Percentiles rank a stretch among this genome's conserved stretches.
Conservation (phyloP, 2,329 filamentous ascomycete genomes). For the Neofusicoccum umdonicola region DNA sequence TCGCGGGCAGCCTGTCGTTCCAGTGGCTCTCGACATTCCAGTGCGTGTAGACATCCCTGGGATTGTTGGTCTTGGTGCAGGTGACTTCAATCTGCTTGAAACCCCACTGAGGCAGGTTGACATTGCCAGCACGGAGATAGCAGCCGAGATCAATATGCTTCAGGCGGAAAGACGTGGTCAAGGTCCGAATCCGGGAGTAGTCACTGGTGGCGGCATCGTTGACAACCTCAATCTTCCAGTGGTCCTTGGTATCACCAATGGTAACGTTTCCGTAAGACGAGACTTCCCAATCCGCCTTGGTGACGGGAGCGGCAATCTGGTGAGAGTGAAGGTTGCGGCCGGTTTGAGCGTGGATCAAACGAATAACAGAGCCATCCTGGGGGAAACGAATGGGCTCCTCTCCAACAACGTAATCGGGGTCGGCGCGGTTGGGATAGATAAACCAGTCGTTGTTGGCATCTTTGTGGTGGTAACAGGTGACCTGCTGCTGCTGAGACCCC, state of each 20-base stretch:
- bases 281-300: constrained; percentile 87
- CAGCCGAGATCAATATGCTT: constrained; percentile 80
- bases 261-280: constrained; percentile 95
- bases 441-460: constrained; percentile 99
- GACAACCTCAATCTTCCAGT: constrained; percentile 92
- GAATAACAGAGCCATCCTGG: constrained; percentile 73
- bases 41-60: constrained; percentile 90
- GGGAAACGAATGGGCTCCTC: constrained; percentile 71
- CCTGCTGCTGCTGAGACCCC: constrained; percentile 89
- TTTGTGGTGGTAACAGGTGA: constrained; percentile 99
- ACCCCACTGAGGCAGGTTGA: constrained; percentile 97
- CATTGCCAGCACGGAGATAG: constrained; percentile 91
- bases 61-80: constrained; percentile 89
- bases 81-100: constrained; percentile 99
- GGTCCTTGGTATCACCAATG: constrained; percentile 93
- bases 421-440: constrained; percentile 87
- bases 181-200: constrained; percentile 78
- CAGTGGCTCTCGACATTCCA: constrained; percentile 97
- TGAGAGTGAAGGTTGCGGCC: constrained; percentile 97
- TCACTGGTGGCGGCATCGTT: constrained; percentile 85
- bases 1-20: constrained; percentile 87
- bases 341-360: constrained; percentile 90
- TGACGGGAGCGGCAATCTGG: constrained; percentile 80
- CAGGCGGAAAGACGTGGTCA: constrained; percentile 90
- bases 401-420: constrained; percentile 70